Conservation (phyloP, 2,329 filamentous ascomycete genomes). For the Penicillium glabrum region DNA sequence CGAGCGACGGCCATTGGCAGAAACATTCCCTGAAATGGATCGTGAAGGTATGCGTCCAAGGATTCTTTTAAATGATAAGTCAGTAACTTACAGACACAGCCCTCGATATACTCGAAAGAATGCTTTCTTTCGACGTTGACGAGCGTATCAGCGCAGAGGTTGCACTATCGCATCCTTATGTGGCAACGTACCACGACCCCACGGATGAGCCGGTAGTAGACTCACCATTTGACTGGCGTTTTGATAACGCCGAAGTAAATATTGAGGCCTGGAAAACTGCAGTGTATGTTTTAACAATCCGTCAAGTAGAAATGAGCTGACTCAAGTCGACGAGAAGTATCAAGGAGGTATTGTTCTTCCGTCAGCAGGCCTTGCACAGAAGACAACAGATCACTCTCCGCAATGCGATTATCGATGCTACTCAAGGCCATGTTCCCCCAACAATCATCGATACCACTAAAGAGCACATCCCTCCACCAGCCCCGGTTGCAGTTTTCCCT, state of each 20-base stretch:
- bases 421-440: neutral
- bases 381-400: neutral
- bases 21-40: constrained; percentile 78
- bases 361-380: neutral
- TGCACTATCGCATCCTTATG: constrained; percentile 85
- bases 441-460: neutral
- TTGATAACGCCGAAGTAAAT: constrained; percentile 67
- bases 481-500: neutral
- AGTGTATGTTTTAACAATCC: neutral
- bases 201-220: constrained; percentile 92
- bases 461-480: neutral
- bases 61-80: neutral
- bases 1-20: constrained; percentile 76
- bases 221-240: constrained; percentile 98
- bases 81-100: constrained; percentile 51
- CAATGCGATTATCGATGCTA: neutral
- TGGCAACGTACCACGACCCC: constrained; percentile 93
- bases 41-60: neutral
- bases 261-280: neutral
- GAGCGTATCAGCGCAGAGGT: constrained; percentile 84
- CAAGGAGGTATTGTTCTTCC: neutral
- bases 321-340: neutral
- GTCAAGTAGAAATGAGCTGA: neutral
- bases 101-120: constrained; percentile 86
- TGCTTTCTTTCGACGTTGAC: constrained; percentile 96